Evolutionary conservation across 768 basidiomycete species (phyloP), one percentile per base, ranked within the genome.

Genomic region (Suillus luteus): DNA sequence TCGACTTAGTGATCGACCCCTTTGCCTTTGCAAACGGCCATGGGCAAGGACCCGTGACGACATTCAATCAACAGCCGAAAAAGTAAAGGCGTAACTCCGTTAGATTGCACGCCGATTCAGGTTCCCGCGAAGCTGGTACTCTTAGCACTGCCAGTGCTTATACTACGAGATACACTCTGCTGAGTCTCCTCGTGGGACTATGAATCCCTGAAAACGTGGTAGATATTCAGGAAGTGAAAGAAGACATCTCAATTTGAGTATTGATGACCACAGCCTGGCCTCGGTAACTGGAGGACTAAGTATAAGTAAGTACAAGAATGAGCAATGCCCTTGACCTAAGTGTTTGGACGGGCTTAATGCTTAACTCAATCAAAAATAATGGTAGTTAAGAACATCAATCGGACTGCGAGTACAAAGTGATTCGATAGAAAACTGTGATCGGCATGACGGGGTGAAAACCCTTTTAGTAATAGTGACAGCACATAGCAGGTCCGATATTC

Each of bases 361-460:
- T 27, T 58, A 27, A 58, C 40, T 58, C 57, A 27, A 58, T 58
- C 57, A 58, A 41, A 38, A 58, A 41, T 41, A 40, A 19, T 31
- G 17, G 40, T 41, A 27, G 40, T 31, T 41, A 41, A 40, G 22
- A 57, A 38, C 38, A 27, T 19, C 55, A 57, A 31, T 94, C 86
- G 22, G 92, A 0, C 92, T 94, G 41, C 90, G 87, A 49, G 96
- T 85, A 71, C 95, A 96, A 8, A 77, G 78, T 27, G 87, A 85
- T 46, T 66, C 67, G 44, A 57, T 40, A 55, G 59, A 61, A 62
- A 63, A 66, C 57, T 67, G 70, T 73, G 73, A 66, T 66, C 67
- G 55, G 62, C 62, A 65, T 62, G 49, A 60, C 40, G 40, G 24
- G 37, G 38, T 58, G 40, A 57, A 24, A 24, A 17, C 55, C 37